Base-by-base conservation (phyloP, 306 rosid genomes). In the Glycine tomentella region DNA sequence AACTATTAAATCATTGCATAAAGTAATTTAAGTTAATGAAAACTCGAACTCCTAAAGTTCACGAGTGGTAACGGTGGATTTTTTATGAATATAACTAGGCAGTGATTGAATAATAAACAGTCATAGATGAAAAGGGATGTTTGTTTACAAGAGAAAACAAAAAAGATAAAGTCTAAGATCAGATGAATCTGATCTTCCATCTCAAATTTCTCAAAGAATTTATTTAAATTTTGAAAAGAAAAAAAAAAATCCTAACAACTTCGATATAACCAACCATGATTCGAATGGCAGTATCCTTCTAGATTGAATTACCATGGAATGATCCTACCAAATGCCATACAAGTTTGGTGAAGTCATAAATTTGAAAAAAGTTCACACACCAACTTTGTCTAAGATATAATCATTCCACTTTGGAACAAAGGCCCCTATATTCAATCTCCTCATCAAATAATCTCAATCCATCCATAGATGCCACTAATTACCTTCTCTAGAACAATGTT, bases 401-500 rank as follows among this genome's bases (percentile, higher is more conserved):
- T 49, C 51, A 15, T 36, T 69, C 82, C 64, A 62, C 8, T 72
- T 63, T 38, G 34, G 40, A 14, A 51, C 33, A 72, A 62, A 40
- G 3, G 16, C 73, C 34, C 15, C 12, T 36, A 14, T 40, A 55
- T 81, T 59, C 77, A 45, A 74, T 31, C 44, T 73, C 15, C 64
- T 50, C n/a, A 69, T 75, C 49, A 62, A 75, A 76, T 72, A 62
- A 74, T 69, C 65, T 49, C 9, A 65, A 25, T 81, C 49, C 78
- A 55, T 46, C 71, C 67, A 3, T 1, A 55, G 80, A 74, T 65
- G 16, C 75, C 52, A 50, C 71, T 58, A 62, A 31, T 55, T 44
- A 55, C 53, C 34, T 50, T 52, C 52, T 55, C 42, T 14, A 79
- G 75, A 76, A 31, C 31, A 72, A 81, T 78, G 61, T 17, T 2